Base-by-base conservation (phyloP, 352 stramenopile species). In the Globisporangium takayamanum region DNA sequence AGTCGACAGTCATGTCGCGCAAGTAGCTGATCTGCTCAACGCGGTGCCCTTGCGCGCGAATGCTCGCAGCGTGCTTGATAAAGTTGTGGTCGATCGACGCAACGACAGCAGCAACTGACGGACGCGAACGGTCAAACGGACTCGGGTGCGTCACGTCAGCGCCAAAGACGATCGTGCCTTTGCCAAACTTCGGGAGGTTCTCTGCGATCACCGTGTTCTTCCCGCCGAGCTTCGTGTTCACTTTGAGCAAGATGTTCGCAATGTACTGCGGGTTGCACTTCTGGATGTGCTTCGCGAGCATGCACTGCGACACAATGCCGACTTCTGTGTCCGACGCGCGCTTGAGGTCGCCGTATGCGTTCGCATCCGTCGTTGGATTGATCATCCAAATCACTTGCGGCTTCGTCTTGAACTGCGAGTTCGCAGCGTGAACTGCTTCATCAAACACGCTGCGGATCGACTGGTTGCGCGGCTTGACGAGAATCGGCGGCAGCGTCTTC, bases 101-200 rank as follows among this genome's bases (percentile, higher is more conserved):
- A 7, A 91, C 86, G 0, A 96, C 72, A 5, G 87, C 87, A 5
- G 87, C 87, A 47, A 96, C 80, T 20, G 78, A 92, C 30, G 84
- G 84, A 4, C 80, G 79, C 6, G 71, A 84, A 46, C 69, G 84
- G 56, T 93, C 84, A 46, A 84, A 81, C 1, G 84, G 75, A 42
- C 77, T 80, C 3, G 86, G 82, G 56, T 95, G 86, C 37, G 84
- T 92, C 57, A 95, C 86, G 37, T 95, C 86, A 0, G 86, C 86
- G 28, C 84, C 84, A 52, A 94, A 89, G 5, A 94, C 83, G 41
- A 94, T 93, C 12, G 83, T 93, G 4, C 68, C 67, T 0, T 66
- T 53, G 10, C 70, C 75, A 8, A 90, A 69, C 55, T 73, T 76
- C 0, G 67, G 78, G 5, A 87, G 45, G 8, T 69, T 60, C 16